Base-by-base conservation (phyloP, 2,329 filamentous ascomycete genomes). In the Helotiales sp. region DNA sequence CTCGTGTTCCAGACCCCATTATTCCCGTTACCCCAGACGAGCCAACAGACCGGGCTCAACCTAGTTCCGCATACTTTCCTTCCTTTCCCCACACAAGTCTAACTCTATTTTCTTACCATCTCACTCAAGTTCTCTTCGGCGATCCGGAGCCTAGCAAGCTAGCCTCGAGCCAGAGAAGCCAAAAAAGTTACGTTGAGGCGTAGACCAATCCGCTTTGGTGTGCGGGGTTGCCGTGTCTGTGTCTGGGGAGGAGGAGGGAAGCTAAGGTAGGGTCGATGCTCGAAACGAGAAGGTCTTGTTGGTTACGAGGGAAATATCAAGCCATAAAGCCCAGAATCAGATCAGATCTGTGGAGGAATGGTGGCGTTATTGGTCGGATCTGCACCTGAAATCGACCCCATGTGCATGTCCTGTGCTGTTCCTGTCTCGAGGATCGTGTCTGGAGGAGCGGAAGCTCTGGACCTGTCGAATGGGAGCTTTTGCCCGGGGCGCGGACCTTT, bases 371-470 rank as follows among this genome's bases (percentile, higher is more conserved):
- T 37, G 52, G 52, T 15, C n/a, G n/a, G 52, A 24, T 55, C 45
- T 49, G 45, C 45, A 49, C 7, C 45, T 11, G n/a, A 15, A 15
- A 34, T 34, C 49, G 15, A 28, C 13, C 22, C 49, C 28, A 13
- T 47, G 17, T 22, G 45, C n/a, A 47, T 47, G n/a, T 20, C 47
- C 3, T 7, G 28, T 37, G 10, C n/a, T n/a, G n/a, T n/a, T n/a
- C n/a, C n/a, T n/a, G n/a, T n/a, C n/a, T n/a, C n/a, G n/a, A n/a
- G n/a, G n/a, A n/a, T n/a, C n/a, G n/a, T 20, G n/a, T 57, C 52
- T 57, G 52, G 52, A 57, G 30, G 30, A 57, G 24, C 52, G 52
- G 52, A 57, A 57, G 52, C 52, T 57, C 52, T 57, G 30, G n/a
- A 37, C 30, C 52, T 57, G 52, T 59, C 20, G 55, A 59, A 59